Base-by-base conservation (phyloP, 2,329 filamentous ascomycete species). In the Ceratocystiopsis sp. region DNA sequence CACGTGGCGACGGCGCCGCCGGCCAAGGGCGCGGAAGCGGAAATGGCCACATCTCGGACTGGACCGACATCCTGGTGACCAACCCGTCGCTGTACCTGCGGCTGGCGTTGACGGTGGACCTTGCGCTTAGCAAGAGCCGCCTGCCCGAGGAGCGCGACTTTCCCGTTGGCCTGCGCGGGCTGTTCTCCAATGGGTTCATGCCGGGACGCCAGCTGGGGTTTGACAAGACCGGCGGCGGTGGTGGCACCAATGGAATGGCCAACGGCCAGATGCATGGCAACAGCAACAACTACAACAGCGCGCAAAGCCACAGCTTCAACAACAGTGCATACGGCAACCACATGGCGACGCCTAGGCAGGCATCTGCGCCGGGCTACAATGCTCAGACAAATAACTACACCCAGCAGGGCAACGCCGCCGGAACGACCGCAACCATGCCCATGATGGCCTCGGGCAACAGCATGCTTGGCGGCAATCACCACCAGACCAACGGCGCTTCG, bases 101-200 rank as follows among this genome's bases (percentile, higher is more conserved):
- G 8, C 39, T 50, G n/a, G 49, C 47, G 15, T 32, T 50, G 35
- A 50, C 49, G 16, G 46, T 50, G 44, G 48, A 50, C 35, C 34
- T 50, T 35, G 49, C 49, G 2, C 41, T 50, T n/a, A 50, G 47
- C 44, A 50, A 50, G 44, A 50, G 45, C 42, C 49, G 49, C 29
- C 46, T 50, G 47, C 49, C 49, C 12, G 49, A 50, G 35, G 49
- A 50, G 47, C 45, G 45, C 14, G 49, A 50, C n/a, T 50, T 50
- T 15, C 49, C 49, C 4, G 39, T 42, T 34, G 39, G 47, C 4
- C 44, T 50, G 33, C 47, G 49, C 9, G 42, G 45, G 12, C 40
- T 50, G 11, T 49, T 49, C 32, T 13, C 42, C 17, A 25, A 29
- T 35, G 43, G 41, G 13, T 34, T 14, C 33, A 34, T 4, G 4